Percentiles rank a stretch among this genome's conserved stretches.
phyloP scores from a whole-genome alignment of 192 early-diverging fungal genomes.

The Allomyces javanicus region DNA sequence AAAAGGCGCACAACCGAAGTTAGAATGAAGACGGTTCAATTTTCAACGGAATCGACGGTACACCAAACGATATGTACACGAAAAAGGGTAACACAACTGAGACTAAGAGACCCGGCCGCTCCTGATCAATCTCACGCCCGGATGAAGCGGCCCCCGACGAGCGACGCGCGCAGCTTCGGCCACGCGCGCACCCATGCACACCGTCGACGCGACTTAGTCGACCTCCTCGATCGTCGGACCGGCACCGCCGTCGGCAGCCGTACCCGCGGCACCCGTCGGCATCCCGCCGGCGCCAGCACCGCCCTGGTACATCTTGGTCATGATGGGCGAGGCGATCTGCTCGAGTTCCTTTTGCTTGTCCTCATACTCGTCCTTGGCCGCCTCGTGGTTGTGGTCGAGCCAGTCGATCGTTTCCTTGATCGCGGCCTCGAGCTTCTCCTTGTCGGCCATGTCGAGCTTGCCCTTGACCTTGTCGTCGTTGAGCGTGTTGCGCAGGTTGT shows the following conservation, averaged over 20 bases:
- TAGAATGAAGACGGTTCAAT: no score
- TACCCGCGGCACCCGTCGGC: slow-evolving; percentile 24
- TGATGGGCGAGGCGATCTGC: slow-evolving; percentile 88
- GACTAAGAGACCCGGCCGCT: no score
- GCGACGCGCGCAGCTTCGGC: no score
- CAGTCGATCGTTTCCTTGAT: slow-evolving; percentile 85
- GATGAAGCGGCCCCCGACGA: no score
- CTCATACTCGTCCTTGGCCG: slow-evolving; percentile 95
- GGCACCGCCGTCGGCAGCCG: slow-evolving; percentile 19
- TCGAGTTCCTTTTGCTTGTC: slow-evolving; percentile 85
- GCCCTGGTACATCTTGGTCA: slow-evolving; percentile 79
- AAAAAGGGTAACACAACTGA: no score
- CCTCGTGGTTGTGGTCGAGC: slow-evolving; percentile 86
- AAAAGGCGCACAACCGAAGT: no score
- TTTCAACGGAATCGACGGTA: no score
- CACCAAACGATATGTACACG: no score
- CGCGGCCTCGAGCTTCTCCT: slow-evolving; percentile 63
- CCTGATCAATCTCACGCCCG: no score
- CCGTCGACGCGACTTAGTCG: slow-evolving; percentile 26
- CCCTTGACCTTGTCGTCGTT: slow-evolving; percentile 58
- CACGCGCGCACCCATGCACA: no score
- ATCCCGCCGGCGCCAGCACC: slow-evolving; percentile 44
- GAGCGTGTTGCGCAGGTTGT: slow-evolving; percentile 89
- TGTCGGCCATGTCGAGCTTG: slow-evolving; percentile 70
- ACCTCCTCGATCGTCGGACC: slow-evolving; percentile 55